Percentiles rank a stretch among this genome's conserved stretches.
Conservation (phyloP, 148 eudicot species). For the Rhododendron simsii region DNA sequence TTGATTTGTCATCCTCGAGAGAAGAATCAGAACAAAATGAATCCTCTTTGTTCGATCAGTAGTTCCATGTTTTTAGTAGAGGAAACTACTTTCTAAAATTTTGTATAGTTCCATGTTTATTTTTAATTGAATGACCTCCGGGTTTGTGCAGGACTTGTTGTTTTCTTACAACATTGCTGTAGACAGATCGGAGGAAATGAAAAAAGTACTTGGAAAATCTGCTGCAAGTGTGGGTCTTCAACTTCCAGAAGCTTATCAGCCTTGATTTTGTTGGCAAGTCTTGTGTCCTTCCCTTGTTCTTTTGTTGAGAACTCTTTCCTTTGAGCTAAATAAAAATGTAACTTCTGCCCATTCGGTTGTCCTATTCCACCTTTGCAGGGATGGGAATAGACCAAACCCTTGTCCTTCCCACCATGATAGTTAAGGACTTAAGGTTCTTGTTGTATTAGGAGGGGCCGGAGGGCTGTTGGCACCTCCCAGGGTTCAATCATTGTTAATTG, state of each 20-base stretch:
- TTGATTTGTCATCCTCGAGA: not conserved
- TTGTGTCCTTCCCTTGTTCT: not conserved
- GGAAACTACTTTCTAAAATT: not conserved
- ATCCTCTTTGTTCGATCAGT: not conserved
- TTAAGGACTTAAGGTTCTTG: not conserved
- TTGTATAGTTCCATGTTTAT: not conserved
- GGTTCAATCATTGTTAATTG: not conserved
- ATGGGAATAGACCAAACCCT: not conserved
- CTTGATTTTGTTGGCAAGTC: conserved; percentile 30
- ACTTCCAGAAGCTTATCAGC: conserved; percentile 82
- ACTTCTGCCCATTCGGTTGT: not conserved
- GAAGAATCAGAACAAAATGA: not conserved
- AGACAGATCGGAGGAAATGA: conserved; percentile 87
- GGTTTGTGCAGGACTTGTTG: conserved; percentile 63
- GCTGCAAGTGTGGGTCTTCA: conserved; percentile 95
- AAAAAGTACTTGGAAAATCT: conserved; percentile 70
- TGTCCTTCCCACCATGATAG: not conserved
- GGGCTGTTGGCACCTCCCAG: not conserved
- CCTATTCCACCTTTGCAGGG: not conserved
- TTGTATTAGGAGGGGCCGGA: too few species aligned
- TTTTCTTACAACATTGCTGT: conserved; percentile 93
- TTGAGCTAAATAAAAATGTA: not conserved
- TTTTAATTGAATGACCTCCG: not conserved
- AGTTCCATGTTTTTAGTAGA: not conserved
- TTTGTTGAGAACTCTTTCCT: not conserved